Percentiles rank a stretch among this genome's conserved stretches.
phyloP scores from a whole-genome alignment of 1,284 basidiomycete species.

The Trichosporon sp. region DNA sequence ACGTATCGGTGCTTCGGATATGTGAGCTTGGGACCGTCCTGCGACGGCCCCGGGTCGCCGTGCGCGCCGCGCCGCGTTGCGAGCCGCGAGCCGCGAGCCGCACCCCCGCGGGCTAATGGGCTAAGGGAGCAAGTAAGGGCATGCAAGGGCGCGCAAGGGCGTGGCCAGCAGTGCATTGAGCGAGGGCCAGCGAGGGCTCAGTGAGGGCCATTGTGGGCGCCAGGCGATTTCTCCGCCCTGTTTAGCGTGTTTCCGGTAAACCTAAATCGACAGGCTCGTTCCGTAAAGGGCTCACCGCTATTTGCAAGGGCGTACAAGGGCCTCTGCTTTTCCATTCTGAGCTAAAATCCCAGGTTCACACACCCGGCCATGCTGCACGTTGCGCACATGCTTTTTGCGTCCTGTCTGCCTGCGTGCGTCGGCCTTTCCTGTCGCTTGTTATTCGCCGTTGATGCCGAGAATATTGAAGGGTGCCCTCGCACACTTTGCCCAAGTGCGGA shows the following conservation, averaged over 20 bases:
- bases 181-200: neutral
- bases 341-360: neutral
- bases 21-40: neutral
- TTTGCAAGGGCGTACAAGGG: neutral
- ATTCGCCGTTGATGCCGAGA: slow-evolving; percentile 3
- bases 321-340: neutral
- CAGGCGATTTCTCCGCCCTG: neutral
- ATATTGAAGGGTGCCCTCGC: neutral
- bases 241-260: slow-evolving; percentile 1
- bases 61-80: neutral
- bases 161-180: neutral
- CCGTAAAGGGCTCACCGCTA: neutral
- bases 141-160: neutral
- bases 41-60: neutral
- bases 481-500: neutral
- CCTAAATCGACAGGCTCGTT: neutral
- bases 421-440: neutral
- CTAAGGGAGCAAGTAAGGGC: neutral
- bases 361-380: neutral
- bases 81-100: too few relatives aligned
- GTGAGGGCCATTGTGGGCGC: neutral
- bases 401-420: neutral
- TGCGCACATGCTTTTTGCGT: neutral
- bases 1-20: neutral
- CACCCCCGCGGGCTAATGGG: neutral